phyloP scores from a whole-genome alignment of 805 yeast species.

The Zygosaccharomyces kombuchaensis region DNA sequence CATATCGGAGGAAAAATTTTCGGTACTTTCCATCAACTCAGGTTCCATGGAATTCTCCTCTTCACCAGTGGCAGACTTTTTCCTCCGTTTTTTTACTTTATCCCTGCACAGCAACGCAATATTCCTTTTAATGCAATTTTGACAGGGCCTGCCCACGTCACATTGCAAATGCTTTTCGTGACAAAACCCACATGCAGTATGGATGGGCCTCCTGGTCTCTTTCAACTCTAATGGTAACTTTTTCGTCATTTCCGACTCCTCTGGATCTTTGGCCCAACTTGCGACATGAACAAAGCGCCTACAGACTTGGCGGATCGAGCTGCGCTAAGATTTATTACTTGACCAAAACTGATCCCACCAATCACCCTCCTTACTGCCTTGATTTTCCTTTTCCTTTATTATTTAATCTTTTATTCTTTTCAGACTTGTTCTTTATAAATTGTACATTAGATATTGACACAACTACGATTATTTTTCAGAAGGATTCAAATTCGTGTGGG shows the following conservation, averaged over 20 bases:
- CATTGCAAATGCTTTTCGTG: conserved; percentile 73
- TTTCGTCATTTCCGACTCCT: conserved; percentile 50
- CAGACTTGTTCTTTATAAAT: background rate
- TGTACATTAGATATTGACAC: background rate
- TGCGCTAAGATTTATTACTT: background rate
- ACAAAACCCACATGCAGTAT: conserved; percentile 69
- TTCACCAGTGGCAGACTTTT: conserved; percentile 6
- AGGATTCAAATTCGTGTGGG: background rate
- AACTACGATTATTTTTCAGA: background rate
- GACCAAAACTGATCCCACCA: background rate
- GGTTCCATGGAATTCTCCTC: background rate
- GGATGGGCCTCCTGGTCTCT: conserved; percentile 53
- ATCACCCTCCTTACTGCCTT: background rate
- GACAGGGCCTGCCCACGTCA: conserved; percentile 62
- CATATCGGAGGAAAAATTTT: background rate
- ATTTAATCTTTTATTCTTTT: background rate
- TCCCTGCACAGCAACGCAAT: conserved; percentile 54
- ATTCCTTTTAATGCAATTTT: conserved; percentile 62
- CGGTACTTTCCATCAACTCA: background rate
- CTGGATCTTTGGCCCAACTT: background rate
- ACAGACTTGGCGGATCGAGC: background rate
- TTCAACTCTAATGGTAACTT: conserved; percentile 52
- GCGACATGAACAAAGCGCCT: background rate
- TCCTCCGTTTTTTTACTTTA: conserved; percentile 44
- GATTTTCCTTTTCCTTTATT: too few relatives aligned